Base-by-base conservation (phyloP, 2,329 filamentous ascomycete species). In the Fusarium sacchari region DNA sequence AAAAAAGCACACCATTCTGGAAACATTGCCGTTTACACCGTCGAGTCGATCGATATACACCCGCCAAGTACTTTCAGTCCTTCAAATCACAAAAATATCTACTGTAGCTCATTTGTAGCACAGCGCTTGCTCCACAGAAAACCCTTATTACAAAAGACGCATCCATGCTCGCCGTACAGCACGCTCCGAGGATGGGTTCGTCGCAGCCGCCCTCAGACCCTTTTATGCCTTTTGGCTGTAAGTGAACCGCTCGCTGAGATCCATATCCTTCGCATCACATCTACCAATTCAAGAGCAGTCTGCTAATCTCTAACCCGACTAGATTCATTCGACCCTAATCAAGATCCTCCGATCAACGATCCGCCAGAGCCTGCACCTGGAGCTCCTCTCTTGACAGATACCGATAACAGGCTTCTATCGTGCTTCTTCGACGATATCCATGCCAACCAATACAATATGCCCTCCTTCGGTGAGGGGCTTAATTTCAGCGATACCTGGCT, bases 181-280 rank as follows among this genome's bases (percentile, higher is more conserved):
- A 78, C 67, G 76, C 82, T 85, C 85, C 84, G 80, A 88, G 83
- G 80, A 91, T 90, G 89, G 87, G 84, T 86, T 88, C 88, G 83
- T 86, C 84, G 83, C 87, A 87, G 83, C 85, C 86, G 80, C 79
- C 81, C 67, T 79, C 87, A 77, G 85, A 89, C 77, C 83, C 86
- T 64, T 85, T 88, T 73, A 83, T 88, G 79, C 88, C 89, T 42
- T 93, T 93, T 86, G 91, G 91, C 78, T 93, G 91, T 93, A 86
- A 76, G 91, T 88, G 52, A 59, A 68, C 44, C 39, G 58, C 55
- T 49, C 47, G 7, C 34, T 30, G 37, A 44, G 39, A 39, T 22
- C 12, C 22, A 24, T 24, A 44, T 22, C 14, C 52, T 40, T 36
- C n/a, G 28, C 49, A 52, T 57, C 52, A 43, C 34, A 10, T 43